phyloP scores from a whole-genome alignment of 768 basidiomycete species.

The Mycena sanguinolenta region DNA sequence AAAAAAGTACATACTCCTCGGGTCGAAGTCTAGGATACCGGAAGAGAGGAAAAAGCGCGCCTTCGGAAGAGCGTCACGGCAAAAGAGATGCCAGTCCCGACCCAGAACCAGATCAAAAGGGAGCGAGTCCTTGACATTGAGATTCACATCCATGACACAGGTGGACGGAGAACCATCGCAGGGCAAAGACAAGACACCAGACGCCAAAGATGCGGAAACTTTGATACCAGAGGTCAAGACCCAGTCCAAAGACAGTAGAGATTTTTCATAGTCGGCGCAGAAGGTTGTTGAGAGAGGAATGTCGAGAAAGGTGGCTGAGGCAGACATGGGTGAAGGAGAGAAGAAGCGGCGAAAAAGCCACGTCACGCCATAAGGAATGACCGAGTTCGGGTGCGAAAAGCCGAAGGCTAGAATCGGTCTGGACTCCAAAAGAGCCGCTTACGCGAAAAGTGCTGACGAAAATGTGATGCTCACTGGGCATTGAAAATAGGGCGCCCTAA shows the following conservation, averaged over 20 bases:
- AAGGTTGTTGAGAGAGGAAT: not conserved
- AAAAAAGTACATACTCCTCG: too few species aligned
- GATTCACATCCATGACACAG: not conserved
- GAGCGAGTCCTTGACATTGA: not conserved
- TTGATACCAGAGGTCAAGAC: not conserved
- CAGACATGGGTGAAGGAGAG: not conserved
- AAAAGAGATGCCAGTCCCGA: not conserved
- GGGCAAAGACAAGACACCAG: not conserved
- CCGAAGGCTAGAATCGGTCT: too few species aligned
- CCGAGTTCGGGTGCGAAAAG: too few species aligned
- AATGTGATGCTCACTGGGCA: too few species aligned
- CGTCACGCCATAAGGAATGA: not conserved
- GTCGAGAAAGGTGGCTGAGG: not conserved
- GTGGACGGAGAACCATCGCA: not conserved
- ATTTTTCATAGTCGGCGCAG: not conserved
- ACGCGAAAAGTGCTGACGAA: too few species aligned
- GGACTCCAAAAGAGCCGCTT: too few species aligned
- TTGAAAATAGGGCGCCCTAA: too few species aligned
- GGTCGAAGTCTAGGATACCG: too few species aligned
- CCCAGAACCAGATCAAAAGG: not conserved
- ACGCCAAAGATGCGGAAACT: not conserved
- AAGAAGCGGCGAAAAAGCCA: not conserved
- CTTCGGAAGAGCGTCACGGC: not conserved
- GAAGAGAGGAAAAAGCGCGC: not conserved
- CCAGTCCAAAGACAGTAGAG: not conserved